Base-by-base conservation (phyloP, 345 rosid species). In the Corchorus capsularis region DNA sequence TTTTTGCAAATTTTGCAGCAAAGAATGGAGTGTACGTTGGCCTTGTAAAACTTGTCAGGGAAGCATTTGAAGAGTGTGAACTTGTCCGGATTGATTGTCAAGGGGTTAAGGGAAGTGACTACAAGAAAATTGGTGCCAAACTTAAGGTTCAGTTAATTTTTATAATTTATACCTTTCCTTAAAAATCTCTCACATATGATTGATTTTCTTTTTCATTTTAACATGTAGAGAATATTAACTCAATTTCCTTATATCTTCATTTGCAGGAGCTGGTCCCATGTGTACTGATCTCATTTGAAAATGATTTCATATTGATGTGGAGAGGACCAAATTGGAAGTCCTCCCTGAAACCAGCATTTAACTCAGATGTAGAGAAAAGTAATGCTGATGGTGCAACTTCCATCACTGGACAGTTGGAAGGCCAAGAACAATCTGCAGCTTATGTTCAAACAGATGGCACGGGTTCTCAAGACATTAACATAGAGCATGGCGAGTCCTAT, bases 31-130 rank as follows among this genome's bases (percentile, higher is more conserved):
- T 92, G 67, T 93, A 90, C 80, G 77, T 78, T 78, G 82, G 90
- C 82, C 90, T 95, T 46, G 93, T 83, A 59, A 82, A 75, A 67
- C 82, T 89, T 78, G 92, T 95, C 17, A 84, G 79, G 79, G 98
- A 92, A 84, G 98, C 99, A 72, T 95, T 93, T 89, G 94, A 93
- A 84, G 96, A 81, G 83, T 95, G 99, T 82, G 97, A 93, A 75
- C 84, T 95, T 86, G 92, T 89, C 77, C 86, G 89, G 65, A 89
- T 93, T 69, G 83, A 90, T 77, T 95, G 99, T 82, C 89, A 87
- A 80, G 94, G 96, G 54, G 27, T 95, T 77, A 90, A 88, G 68
- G 89, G 83, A 53, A 93, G 98, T 74, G 99, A 95, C 80, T 93
- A 81, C 77, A 75, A 81, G 72, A 95, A 86, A 87, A 88, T 95